Percentiles rank a stretch among this genome's conserved stretches.
Conservation (phyloP, 2,329 filamentous ascomycete genomes). For the Phialophora verrucosa region DNA sequence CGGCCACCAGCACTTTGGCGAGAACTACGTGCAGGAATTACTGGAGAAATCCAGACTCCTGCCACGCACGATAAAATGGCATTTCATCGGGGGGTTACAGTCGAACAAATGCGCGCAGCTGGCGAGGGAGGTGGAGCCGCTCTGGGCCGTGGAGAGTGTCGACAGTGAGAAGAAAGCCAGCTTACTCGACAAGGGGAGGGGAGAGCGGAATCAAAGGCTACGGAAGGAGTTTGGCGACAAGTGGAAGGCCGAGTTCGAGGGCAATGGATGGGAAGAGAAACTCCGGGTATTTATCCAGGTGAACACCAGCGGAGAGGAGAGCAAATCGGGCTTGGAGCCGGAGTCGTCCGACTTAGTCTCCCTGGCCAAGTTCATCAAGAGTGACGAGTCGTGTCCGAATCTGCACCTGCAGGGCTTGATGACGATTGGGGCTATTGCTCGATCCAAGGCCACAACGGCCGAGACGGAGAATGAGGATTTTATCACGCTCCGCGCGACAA, state of each 20-base stretch:
- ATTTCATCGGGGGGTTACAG: conserved; percentile 95
- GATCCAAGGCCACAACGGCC: conserved; percentile 73
- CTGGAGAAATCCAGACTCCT: conserved; percentile 82
- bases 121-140: conserved; percentile 79
- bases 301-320: conserved; percentile 88
- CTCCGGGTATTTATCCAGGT: conserved; percentile 87
- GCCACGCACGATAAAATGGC: conserved; percentile 80
- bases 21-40: conserved; percentile 95
- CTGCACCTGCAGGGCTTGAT: conserved; percentile 82
- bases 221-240: conserved; percentile 44
- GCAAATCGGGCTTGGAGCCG: conserved; percentile 82
- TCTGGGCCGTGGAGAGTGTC: conserved; percentile 90
- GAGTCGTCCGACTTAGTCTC: conserved; percentile 47
- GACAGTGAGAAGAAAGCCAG: conserved; percentile 87
- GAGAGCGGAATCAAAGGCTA: conserved; percentile 53
- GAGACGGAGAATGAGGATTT: conserved; percentile 96
- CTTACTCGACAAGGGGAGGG: conserved; percentile 77
- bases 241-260: conserved; percentile 29
- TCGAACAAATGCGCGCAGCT: conserved; percentile 91
- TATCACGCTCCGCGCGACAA: conserved; percentile 67
- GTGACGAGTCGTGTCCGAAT: conserved; percentile 65
- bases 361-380: conserved; percentile 71
- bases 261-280: conserved; percentile 35
- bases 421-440: conserved; percentile 95
- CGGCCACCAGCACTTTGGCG: conserved; percentile 75